Base-by-base conservation (phyloP, 2,329 filamentous ascomycete genomes). In the Bipolaris cookei region DNA sequence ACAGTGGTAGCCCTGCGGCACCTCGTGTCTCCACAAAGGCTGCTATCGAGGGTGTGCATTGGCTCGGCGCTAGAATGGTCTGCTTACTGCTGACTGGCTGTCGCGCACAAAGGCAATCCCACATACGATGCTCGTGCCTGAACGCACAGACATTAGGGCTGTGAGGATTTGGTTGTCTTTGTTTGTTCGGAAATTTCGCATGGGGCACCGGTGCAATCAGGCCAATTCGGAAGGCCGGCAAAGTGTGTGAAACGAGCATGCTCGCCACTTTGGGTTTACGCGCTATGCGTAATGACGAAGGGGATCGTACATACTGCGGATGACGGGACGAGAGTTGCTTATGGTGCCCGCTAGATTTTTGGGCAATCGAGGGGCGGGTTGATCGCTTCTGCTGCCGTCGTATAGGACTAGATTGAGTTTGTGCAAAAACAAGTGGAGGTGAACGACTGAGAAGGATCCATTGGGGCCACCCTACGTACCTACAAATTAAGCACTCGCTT, bases 401-500 rank as follows among this genome's bases (percentile, higher is more conserved):
- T 6, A 37, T 13, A 8, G 25, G 37, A 21, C 23, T n/a, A 37
- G 37, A 28, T 32, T 23, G 30, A n/a, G 43, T 13, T 47, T 28
- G 14, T 38, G n/a, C 20, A n/a, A 34, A 48, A 23, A 37, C 13
- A 41, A 32, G 39, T 47, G 50, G 44, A 48, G 45, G 32, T 47
- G 11, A 35, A 38, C 20, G 18, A 21, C 28, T 39, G 45, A 51
- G 14, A 18, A 51, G 35, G 51, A 55, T 41, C 30, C 37, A 30
- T 30, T 30, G 28, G 28, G 28, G 28, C 28, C 28, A 10, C 10
- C 28, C 28, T 30, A 13, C 28, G 28, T 30, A 13, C 51, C 47
- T 55, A 64, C 52, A 50, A 60, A 57, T 58, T 44, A 67, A 68
- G 64, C 62, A 58, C 44, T 51, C 46, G 64, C 61, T 60, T 64